These are phyloP conservation scores for Barnettozyma pratensis DNA, from an alignment of 805 yeast species.

Conservation along the genomic window DNA sequence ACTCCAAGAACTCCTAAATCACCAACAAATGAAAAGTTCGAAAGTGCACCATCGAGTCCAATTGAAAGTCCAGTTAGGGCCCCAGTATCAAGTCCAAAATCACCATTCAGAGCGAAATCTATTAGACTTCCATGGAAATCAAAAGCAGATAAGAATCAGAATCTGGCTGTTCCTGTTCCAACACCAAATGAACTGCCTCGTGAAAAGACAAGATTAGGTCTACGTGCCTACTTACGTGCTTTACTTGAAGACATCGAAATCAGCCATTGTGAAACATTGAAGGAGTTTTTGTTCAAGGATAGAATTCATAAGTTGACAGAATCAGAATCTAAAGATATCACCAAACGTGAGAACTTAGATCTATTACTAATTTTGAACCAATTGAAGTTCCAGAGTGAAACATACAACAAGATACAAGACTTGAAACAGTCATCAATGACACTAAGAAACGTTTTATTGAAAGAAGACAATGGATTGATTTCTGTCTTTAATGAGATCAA, in stretches of 20 bases:
- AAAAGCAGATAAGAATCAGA: background rate
- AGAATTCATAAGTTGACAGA: constrained; percentile 33
- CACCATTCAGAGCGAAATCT: background rate
- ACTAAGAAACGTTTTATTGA: constrained; percentile 50
- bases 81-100: background rate
- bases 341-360: constrained; percentile 57
- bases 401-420: constrained; percentile 49
- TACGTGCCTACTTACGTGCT: constrained; percentile 64
- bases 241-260: constrained; percentile 52
- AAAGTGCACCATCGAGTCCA: background rate
- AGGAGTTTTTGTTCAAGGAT: constrained; percentile 45
- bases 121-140: constrained; percentile 2
- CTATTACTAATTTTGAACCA: constrained; percentile 56
- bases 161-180: background rate
- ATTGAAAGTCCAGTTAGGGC: background rate
- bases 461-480: constrained; percentile 49
- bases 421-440: constrained; percentile 54
- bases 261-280: constrained; percentile 44
- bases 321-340: constrained; percentile 50
- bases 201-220: constrained; percentile 71
- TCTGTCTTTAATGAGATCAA: constrained; percentile 65
- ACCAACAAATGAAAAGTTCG: constrained; percentile 1
- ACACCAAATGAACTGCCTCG: constrained; percentile 40
- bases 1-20: background rate
- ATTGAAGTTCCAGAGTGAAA: constrained; percentile 65